These are phyloP conservation scores for Gilbertella persicaria DNA, from an alignment of 371 early-diverging fungal genomes.

Conservation along the genomic window DNA sequence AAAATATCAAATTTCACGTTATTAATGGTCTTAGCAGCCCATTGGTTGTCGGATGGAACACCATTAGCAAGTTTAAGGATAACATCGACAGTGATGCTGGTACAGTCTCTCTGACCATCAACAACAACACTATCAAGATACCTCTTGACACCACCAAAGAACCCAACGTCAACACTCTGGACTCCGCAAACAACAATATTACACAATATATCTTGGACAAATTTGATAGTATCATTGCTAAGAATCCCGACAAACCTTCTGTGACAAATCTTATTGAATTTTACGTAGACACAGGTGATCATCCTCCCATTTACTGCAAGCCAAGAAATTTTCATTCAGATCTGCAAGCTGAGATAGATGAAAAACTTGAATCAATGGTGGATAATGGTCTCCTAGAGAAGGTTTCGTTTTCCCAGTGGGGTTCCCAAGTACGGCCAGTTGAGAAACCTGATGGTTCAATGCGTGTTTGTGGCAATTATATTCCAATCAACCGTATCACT, in stretches of 20 bases:
- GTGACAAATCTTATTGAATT: conserved; percentile 4
- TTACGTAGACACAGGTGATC: conserved; percentile 6
- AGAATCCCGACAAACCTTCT: conserved; percentile 4
- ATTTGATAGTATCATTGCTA: conserved; percentile 1
- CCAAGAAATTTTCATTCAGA: conserved; percentile 2
- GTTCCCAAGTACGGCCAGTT: background rate
- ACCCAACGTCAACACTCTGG: too few relatives aligned
- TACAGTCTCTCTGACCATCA: background rate
- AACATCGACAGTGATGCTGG: conserved; percentile 1
- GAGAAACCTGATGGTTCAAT: conserved; percentile 5
- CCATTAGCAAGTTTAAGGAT: background rate
- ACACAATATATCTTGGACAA: background rate
- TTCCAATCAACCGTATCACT: background rate
- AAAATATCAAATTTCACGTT: conserved; percentile 4
- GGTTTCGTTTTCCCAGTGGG: conserved; percentile 1
- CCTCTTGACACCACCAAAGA: too few relatives aligned
- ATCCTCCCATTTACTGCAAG: conserved; percentile 3
- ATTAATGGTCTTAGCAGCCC: background rate
- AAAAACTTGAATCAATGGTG: background rate
- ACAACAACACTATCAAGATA: too few relatives aligned
- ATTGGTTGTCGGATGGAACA: background rate
- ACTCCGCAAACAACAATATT: background rate
- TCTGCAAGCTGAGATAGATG: background rate
- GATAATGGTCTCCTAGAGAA: background rate
- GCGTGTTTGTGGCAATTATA: conserved; percentile 6